phyloP scores from a whole-genome alignment of 768 basidiomycete species.

The Suillus placidus region DNA sequence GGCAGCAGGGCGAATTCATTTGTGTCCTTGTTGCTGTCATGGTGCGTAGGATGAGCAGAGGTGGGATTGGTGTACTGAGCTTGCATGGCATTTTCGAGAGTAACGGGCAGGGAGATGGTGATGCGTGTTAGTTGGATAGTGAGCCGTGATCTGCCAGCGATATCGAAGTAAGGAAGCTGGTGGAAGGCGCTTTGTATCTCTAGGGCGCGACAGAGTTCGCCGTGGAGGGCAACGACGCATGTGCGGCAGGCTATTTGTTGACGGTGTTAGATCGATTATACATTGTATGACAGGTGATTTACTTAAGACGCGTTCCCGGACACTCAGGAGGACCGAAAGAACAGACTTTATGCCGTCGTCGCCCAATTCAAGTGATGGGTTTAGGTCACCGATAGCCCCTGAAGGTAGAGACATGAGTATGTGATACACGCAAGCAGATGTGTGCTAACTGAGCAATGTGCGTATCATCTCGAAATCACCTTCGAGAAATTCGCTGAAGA shows the following conservation, averaged over 20 bases:
- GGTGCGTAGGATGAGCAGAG: slow-evolving; percentile 20
- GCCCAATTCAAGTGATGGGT: slow-evolving; percentile 73
- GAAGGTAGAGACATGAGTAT: slow-evolving; percentile 9
- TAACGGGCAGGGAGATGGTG: slow-evolving; percentile 73
- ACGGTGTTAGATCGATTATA: background rate
- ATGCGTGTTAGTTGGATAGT: slow-evolving; percentile 79
- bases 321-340: slow-evolving; percentile 65
- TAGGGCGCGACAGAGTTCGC: slow-evolving; percentile 74
- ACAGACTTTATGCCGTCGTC: slow-evolving; percentile 81
- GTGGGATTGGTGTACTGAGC: slow-evolving; percentile 37
- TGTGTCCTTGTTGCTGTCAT: slow-evolving; percentile 21
- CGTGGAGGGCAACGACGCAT: slow-evolving; percentile 72
- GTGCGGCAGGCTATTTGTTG: slow-evolving; percentile 64
- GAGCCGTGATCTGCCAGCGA: slow-evolving; percentile 73
- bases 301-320: slow-evolving; percentile 80
- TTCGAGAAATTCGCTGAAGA: slow-evolving; percentile 81
- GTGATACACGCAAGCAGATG: background rate
- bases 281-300: slow-evolving; percentile 26
- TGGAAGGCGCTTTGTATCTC: slow-evolving; percentile 81
- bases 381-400: slow-evolving; percentile 81
- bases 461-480: slow-evolving; percentile 88
- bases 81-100: slow-evolving; percentile 68
- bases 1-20: slow-evolving; percentile 50
- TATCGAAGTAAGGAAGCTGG: slow-evolving; percentile 74
- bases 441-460: slow-evolving; percentile 64